phyloP scores from a whole-genome alignment of 192 early-diverging fungal genomes.

The Rhizophlyctis rosea region DNA sequence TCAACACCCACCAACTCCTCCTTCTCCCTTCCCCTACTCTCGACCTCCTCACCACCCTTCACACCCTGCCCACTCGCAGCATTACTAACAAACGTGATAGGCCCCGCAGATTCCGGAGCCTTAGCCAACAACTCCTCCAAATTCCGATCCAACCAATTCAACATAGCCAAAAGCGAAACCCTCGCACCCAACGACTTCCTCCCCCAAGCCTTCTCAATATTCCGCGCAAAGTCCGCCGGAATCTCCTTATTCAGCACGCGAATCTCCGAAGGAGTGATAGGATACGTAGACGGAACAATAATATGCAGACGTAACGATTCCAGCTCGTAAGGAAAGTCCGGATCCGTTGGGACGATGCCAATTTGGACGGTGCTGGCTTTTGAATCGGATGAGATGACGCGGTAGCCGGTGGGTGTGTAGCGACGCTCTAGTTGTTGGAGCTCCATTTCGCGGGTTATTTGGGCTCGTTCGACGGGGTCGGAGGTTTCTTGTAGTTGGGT shows the following conservation, averaged over 20 bases:
- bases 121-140: constrained; percentile 45
- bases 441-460: constrained; percentile 1
- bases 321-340: constrained; percentile 22
- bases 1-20: too few species aligned
- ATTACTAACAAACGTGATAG: constrained; percentile 30
- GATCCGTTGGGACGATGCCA: constrained; percentile 5
- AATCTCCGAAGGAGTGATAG: constrained; percentile 1
- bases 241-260: constrained; percentile 11
- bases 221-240: background rate
- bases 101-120: constrained; percentile 6
- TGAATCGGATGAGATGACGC: background rate
- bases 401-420: constrained; percentile 2
- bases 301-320: constrained; percentile 6
- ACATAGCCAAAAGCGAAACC: constrained; percentile 34
- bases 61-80: constrained; percentile 28
- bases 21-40: too few species aligned
- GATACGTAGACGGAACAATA: constrained; percentile 12
- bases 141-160: constrained; percentile 59
- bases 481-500: constrained; percentile 2
- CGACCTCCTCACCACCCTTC: constrained; percentile 15
- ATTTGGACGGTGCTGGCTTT: background rate
- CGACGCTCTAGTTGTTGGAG: constrained; percentile 11
- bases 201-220: constrained; percentile 15
- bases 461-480: constrained; percentile 9
- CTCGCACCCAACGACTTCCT: constrained; percentile 11